Conservation (phyloP, 2,329 filamentous ascomycete genomes). For the Apiospora hydei region DNA sequence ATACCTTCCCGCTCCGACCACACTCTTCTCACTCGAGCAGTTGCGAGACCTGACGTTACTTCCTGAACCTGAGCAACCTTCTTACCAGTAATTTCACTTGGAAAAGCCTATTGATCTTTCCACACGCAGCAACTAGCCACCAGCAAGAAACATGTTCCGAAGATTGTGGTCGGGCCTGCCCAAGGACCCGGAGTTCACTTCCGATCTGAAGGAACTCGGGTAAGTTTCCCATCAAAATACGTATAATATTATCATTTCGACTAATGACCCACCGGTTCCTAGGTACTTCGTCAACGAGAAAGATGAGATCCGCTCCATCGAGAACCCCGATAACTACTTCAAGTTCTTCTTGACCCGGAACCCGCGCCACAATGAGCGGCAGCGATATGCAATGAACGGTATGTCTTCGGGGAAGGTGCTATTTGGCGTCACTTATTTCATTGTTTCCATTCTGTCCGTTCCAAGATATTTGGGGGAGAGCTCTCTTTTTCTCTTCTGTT, state of each 20-base stretch:
- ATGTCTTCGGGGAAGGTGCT: constrained; percentile 35
- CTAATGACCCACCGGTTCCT: constrained; percentile 16
- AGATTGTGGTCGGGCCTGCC: constrained; percentile 73
- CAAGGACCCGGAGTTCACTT: constrained; percentile 70
- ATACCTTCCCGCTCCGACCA: background rate
- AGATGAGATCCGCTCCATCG: constrained; percentile 76
- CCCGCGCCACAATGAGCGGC: constrained; percentile 77
- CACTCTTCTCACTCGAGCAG: background rate
- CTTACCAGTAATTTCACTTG: background rate
- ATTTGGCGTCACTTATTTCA: background rate
- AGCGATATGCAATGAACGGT: constrained; percentile 79
- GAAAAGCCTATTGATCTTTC: background rate
- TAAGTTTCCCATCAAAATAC: constrained; percentile 47
- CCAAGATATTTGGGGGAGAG: background rate
- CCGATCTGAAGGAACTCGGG: constrained; percentile 75
- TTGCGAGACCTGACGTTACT: background rate
- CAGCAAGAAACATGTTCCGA: constrained; percentile 71
- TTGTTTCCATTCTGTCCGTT: background rate
- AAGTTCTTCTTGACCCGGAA: constrained; percentile 78
- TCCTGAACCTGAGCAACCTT: background rate
- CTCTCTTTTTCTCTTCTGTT: background rate
- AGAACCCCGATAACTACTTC: constrained; percentile 73
- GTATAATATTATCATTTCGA: background rate
- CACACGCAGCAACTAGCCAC: background rate
- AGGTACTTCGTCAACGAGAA: constrained; percentile 82